Percentiles rank a stretch among this genome's conserved stretches.
Conservation (phyloP, 106 monocot genomes). For the Dioscorea alata region DNA sequence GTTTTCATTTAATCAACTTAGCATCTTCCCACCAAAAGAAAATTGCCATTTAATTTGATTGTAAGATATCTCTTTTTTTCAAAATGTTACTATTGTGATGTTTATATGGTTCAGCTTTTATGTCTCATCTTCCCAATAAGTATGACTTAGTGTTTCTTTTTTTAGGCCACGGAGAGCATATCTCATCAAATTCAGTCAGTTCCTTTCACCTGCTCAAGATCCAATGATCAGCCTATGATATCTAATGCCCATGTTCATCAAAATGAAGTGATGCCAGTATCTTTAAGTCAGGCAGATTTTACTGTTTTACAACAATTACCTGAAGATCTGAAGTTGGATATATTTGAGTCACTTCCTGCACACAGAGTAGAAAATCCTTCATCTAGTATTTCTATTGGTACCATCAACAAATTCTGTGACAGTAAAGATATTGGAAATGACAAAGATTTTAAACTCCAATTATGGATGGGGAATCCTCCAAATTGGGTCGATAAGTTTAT, state of each 20-base stretch:
- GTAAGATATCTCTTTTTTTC: neutral
- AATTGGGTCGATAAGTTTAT: slow-evolving; percentile 63
- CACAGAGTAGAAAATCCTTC: slow-evolving; percentile 19
- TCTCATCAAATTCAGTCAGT: too few species aligned
- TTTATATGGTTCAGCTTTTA: neutral
- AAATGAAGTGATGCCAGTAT: slow-evolving; percentile 40
- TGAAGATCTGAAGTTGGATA: slow-evolving; percentile 37
- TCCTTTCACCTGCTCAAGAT: slow-evolving; percentile 19
- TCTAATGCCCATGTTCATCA: neutral
- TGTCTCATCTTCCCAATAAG: neutral
- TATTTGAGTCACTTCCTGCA: slow-evolving; percentile 29
- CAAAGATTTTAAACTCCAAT: slow-evolving; percentile 18
- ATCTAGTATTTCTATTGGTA: slow-evolving; percentile 4
- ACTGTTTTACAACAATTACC: slow-evolving; percentile 49
- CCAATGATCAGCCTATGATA: neutral
- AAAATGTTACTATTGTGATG: neutral
- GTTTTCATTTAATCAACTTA: too few species aligned
- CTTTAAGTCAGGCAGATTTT: slow-evolving; percentile 47
- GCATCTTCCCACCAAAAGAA: too few species aligned
- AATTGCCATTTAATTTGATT: too few species aligned
- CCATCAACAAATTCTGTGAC: neutral
- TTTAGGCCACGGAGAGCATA: too few species aligned
- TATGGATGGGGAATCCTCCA: slow-evolving; percentile 64
- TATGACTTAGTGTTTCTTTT: neutral
- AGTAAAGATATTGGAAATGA: neutral